These are phyloP conservation scores for Mycosarcoma maydis DNA, from an alignment of 1,284 basidiomycete species.

Conservation along the genomic window DNA sequence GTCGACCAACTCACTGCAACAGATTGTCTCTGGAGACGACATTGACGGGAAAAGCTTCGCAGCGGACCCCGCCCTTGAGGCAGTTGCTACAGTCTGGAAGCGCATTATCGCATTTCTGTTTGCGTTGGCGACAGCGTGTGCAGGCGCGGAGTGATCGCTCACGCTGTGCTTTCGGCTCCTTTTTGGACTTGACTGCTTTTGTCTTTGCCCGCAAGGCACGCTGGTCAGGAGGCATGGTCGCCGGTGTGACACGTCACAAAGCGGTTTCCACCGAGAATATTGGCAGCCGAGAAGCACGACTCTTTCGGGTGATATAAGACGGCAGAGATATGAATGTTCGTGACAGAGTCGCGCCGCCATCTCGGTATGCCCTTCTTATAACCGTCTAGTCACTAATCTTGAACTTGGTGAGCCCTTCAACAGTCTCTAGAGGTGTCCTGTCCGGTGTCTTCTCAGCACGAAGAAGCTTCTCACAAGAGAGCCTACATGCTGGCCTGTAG, in stretches of 20 bases:
- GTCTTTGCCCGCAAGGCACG: conserved; percentile 3
- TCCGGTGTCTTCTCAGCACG: neutral
- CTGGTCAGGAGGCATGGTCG: conserved; percentile 3
- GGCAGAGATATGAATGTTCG: neutral
- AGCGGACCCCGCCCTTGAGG: conserved; percentile 30
- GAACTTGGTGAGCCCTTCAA: neutral
- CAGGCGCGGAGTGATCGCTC: conserved; percentile 41
- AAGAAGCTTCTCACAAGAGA: too few relatives aligned
- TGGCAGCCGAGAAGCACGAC: neutral
- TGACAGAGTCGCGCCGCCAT: neutral
- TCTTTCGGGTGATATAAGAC: neutral
- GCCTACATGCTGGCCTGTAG: too few relatives aligned
- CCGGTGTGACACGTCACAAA: neutral
- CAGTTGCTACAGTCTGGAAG: conserved; percentile 42
- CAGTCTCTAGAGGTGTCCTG: neutral
- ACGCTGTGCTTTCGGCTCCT: neutral
- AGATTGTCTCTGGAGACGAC: conserved; percentile 30
- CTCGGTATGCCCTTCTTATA: conserved; percentile 10
- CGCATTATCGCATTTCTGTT: conserved; percentile 45
- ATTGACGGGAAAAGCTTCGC: conserved; percentile 30
- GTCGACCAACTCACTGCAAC: conserved; percentile 40
- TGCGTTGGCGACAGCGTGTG: conserved; percentile 40
- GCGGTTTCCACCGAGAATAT: neutral
- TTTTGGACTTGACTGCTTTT: neutral
- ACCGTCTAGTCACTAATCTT: neutral